phyloP scores from a whole-genome alignment of 2,329 filamentous ascomycete genomes.

The Penicillium sp. region DNA sequence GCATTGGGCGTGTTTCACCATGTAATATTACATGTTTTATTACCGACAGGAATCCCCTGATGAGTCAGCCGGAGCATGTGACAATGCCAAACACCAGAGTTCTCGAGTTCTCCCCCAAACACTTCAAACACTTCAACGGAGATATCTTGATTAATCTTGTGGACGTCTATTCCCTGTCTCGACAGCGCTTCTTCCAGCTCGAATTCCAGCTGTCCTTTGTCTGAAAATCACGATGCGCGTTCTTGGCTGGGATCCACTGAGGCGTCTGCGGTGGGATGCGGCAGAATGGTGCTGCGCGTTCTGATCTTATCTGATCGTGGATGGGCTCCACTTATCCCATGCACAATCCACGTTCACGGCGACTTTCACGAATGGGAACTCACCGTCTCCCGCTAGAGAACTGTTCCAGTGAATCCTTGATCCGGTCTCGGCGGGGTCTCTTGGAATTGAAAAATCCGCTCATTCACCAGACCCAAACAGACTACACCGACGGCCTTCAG shows the following conservation, averaged over 20 bases:
- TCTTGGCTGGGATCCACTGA: constrained; percentile 7
- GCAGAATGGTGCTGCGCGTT: constrained; percentile 9
- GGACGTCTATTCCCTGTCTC: background rate
- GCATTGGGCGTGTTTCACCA: background rate
- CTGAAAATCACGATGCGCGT: constrained; percentile 1
- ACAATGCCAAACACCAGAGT: too few species aligned
- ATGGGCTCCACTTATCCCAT: constrained; percentile 21
- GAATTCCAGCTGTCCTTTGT: background rate
- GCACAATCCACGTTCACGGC: constrained; percentile 13
- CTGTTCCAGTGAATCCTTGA: constrained; percentile 5
- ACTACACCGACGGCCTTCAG: constrained; percentile 60
- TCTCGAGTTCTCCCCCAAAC: too few species aligned
- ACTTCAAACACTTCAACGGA: too few species aligned
- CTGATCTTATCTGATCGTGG: constrained; percentile 31
- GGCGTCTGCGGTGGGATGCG: constrained; percentile 1
- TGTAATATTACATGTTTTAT: constrained; percentile 2
- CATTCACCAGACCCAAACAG: background rate
- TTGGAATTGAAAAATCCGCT: constrained; percentile 3
- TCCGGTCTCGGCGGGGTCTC: constrained; percentile 13
- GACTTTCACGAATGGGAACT: constrained; percentile 12
- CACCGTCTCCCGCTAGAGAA: background rate
- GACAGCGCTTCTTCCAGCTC: background rate
- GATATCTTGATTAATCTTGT: too few species aligned
- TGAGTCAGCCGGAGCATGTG: constrained; percentile 2
- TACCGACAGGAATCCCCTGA: background rate